phyloP scores from a whole-genome alignment of 768 basidiomycete species.

The Calocybe cyanea region DNA sequence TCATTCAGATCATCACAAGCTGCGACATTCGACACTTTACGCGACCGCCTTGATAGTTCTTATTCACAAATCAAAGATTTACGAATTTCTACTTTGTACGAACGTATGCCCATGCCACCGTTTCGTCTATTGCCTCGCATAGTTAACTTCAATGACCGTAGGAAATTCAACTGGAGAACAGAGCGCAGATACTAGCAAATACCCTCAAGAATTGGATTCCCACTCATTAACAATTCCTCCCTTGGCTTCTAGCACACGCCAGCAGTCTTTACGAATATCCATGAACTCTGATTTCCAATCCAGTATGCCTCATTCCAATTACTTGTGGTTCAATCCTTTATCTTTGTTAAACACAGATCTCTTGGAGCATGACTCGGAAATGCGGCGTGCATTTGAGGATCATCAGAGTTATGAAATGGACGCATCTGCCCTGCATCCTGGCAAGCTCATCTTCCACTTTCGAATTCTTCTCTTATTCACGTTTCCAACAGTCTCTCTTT shows the following conservation, averaged over 20 bases:
- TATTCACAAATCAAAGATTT: constrained; percentile 34
- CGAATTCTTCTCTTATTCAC: neutral
- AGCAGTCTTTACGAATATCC: constrained; percentile 54
- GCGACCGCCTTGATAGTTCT: constrained; percentile 39
- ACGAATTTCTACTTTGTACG: constrained; percentile 25
- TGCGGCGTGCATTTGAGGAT: constrained; percentile 60
- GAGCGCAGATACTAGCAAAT: too few species aligned
- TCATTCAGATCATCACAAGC: constrained; percentile 44
- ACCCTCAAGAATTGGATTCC: constrained; percentile 34
- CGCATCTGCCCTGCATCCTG: constrained; percentile 15
- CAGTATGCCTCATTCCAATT: constrained; percentile 32
- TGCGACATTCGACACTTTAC: constrained; percentile 41
- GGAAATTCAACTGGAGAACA: too few species aligned
- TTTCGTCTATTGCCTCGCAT: neutral
- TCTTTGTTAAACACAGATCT: constrained; percentile 43
- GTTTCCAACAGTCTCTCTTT: constrained; percentile 15
- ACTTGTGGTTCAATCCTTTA: constrained; percentile 5
- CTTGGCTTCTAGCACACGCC: constrained; percentile 51
- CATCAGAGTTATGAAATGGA: constrained; percentile 50
- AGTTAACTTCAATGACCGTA: constrained; percentile 5
- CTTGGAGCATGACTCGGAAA: constrained; percentile 66
- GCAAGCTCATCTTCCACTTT: constrained; percentile 12
- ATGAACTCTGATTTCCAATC: constrained; percentile 48
- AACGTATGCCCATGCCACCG: constrained; percentile 27
- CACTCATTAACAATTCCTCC: constrained; percentile 40